Conservation (phyloP, 176 grass and related monocot species). For the bread wheat (Triticum aestivum) region DNA sequence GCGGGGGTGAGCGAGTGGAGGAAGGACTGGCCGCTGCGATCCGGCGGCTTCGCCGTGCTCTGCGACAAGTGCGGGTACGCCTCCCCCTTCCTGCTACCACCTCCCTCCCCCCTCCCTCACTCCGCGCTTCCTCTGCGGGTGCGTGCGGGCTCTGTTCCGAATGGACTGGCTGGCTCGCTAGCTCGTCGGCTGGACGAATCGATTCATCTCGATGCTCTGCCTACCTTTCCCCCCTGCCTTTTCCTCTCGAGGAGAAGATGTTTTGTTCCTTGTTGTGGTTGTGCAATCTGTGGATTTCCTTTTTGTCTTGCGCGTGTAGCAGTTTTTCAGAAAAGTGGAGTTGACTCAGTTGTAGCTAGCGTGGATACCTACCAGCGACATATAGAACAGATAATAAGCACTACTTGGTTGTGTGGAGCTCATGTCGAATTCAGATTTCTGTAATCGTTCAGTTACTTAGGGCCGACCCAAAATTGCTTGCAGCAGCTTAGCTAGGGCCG, state of each 20-base stretch:
- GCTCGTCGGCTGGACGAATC: not conserved
- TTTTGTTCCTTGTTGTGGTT: not conserved
- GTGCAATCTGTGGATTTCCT: not conserved
- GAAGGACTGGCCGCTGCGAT: slow-evolving; percentile 89
- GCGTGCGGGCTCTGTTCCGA: not conserved
- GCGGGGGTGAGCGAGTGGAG: slow-evolving; percentile 63
- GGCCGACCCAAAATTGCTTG: not conserved
- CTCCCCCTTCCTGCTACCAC: not conserved
- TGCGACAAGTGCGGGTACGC: slow-evolving; percentile 98
- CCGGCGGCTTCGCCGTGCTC: slow-evolving; percentile 67
- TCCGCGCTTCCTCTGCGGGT: not conserved
- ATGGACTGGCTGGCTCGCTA: not conserved
- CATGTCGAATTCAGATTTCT: not conserved
- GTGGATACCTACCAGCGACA: not conserved
- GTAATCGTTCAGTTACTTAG: not conserved
- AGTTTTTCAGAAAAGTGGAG: not conserved
- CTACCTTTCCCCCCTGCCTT: not conserved
- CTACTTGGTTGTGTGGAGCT: not conserved
- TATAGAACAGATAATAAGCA: not conserved
- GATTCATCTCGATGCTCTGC: not conserved
- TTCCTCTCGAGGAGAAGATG: not conserved
- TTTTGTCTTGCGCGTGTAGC: not conserved
- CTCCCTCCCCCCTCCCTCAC: not conserved
- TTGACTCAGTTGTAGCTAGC: slow-evolving; percentile 25
- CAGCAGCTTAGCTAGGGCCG: not conserved